Conservation (phyloP, 768 basidiomycete species). For the Dendrothele bispora region DNA sequence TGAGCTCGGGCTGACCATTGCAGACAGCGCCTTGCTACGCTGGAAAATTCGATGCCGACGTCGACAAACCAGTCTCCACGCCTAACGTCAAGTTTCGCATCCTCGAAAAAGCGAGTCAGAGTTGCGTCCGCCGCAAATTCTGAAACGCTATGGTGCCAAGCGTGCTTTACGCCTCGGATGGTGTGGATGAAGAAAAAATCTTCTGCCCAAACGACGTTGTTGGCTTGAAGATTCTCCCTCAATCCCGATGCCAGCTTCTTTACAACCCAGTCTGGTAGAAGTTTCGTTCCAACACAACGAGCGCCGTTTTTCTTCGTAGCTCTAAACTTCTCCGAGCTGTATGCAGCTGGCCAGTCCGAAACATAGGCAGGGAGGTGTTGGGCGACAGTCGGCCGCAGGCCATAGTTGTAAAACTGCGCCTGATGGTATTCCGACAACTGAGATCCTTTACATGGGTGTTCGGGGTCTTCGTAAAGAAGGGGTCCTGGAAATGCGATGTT, state of each 20-base stretch:
- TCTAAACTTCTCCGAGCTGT: slow-evolving; percentile 18
- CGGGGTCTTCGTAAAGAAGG: slow-evolving; percentile 5
- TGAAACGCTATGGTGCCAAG: slow-evolving; percentile 19
- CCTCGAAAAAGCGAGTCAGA: background rate
- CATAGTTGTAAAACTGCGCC: slow-evolving; percentile 28
- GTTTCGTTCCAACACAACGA: too few relatives aligned
- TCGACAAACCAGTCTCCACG: slow-evolving; percentile 27
- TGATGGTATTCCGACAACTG: slow-evolving; percentile 6
- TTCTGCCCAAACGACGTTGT: slow-evolving; percentile 13
- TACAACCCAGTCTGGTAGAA: too few relatives aligned
- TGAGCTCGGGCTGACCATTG: slow-evolving; percentile 32
- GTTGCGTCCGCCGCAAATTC: too few relatives aligned
- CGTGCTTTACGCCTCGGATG: slow-evolving; percentile 24
- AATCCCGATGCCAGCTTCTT: too few relatives aligned
- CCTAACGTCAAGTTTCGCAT: background rate
- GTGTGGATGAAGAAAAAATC: slow-evolving; percentile 27
- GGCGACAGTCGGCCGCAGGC: slow-evolving; percentile 22
- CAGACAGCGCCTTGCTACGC: slow-evolving; percentile 18
- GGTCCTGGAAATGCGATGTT: slow-evolving; percentile 26
- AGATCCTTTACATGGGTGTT: slow-evolving; percentile 5
- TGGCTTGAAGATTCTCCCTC: background rate
- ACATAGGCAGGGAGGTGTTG: background rate
- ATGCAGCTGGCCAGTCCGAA: slow-evolving; percentile 25
- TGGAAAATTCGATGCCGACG: slow-evolving; percentile 26
- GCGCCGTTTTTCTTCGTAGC: slow-evolving; percentile 17